These are phyloP conservation scores for Phytophthora hibernalis DNA, from an alignment of 352 stramenopile species.

Conservation along the genomic window DNA sequence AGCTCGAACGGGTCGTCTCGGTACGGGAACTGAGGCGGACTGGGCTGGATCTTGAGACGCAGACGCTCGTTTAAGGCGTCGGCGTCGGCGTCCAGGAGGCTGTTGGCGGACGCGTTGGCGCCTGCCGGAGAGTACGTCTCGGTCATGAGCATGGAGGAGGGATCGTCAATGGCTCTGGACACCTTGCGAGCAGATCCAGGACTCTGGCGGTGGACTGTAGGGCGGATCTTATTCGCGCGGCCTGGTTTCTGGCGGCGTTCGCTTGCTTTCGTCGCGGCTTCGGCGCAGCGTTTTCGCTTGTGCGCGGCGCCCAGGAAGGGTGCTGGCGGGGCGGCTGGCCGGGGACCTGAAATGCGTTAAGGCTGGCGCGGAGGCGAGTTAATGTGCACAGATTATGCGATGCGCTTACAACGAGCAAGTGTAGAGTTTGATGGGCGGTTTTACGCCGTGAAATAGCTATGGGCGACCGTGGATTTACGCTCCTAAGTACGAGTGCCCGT, in stretches of 20 bases:
- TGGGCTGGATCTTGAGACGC: constrained; percentile 85
- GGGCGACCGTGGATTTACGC: constrained; percentile 7
- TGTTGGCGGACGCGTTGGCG: constrained; percentile 31
- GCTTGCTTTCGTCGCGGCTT: constrained; percentile 45
- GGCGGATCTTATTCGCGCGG: constrained; percentile 43
- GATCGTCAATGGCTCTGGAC: constrained; percentile 12
- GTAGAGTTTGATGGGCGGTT: neutral
- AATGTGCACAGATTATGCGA: constrained; percentile 13
- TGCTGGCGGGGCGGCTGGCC: constrained; percentile 20
- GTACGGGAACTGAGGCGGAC: constrained; percentile 88
- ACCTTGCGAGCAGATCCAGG: constrained; percentile 6
- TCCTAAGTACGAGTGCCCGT: constrained; percentile 5
- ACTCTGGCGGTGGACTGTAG: constrained; percentile 8
- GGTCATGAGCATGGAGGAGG: constrained; percentile 73
- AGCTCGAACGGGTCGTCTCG: constrained; percentile 87
- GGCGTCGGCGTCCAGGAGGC: constrained; percentile 52
- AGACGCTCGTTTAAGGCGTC: constrained; percentile 70
- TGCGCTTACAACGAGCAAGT: neutral
- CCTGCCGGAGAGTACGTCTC: constrained; percentile 57
- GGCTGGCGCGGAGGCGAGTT: neutral
- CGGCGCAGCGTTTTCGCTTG: constrained; percentile 42
- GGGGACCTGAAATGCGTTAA: neutral
- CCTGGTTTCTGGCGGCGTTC: constrained; percentile 35
- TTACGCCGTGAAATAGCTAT: neutral
- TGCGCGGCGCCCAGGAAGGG: constrained; percentile 36